Evolutionary conservation across 495 filamentous ascomycete species (phyloP), one percentile per base, ranked within the genome.

Genomic region (Penicillium parvum): DNA sequence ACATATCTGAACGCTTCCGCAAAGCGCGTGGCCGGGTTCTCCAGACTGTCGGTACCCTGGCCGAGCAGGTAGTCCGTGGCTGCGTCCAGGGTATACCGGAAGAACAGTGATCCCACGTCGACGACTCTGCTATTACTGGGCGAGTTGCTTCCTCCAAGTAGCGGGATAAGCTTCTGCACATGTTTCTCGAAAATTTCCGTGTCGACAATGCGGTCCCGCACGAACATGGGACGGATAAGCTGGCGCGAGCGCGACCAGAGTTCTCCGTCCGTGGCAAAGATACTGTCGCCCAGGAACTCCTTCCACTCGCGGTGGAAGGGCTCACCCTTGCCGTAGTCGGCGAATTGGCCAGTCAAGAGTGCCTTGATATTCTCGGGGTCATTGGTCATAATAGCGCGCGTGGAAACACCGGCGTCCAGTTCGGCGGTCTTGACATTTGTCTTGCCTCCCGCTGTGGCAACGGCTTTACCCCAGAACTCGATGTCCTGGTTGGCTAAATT

Each of bases 31-130:
- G 65, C 57, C 5, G 75, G 65, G 39, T 73, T 74, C n/a, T 68
- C 65, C n/a, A 90, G 69, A 50, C 81, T 88, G 46, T 85, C 74
- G 10, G 87, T 79, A 37, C 81, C 79, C 34, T 82, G 68, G 10
- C 90, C 90, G n/a, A 95, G 75, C 23, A 96, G 66, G 57, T 92
- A 95, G 43, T 91, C 85, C 10, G 90, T 92, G 2, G 87, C 81
- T 2, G 82, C 70, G 59, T 96, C 90, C 7, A 96, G 70, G 1
- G 88, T 90, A 50, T 83, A 86, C 7, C 87, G 77, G 69, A 86
- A 90, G 60, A 91, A 83, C 14, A 90, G 68, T 7, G 82, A 76
- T 21, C 74, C 72, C 23, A 91, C 74, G 58, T 94, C 80, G 15
- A 89, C 70, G 2, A 75, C 70, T 29, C 64, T 67, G 25, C 74